Evolutionary conservation across 192 early-diverging fungal species (phyloP).

Genomic region (Gamsiella multidivaricata): DNA sequence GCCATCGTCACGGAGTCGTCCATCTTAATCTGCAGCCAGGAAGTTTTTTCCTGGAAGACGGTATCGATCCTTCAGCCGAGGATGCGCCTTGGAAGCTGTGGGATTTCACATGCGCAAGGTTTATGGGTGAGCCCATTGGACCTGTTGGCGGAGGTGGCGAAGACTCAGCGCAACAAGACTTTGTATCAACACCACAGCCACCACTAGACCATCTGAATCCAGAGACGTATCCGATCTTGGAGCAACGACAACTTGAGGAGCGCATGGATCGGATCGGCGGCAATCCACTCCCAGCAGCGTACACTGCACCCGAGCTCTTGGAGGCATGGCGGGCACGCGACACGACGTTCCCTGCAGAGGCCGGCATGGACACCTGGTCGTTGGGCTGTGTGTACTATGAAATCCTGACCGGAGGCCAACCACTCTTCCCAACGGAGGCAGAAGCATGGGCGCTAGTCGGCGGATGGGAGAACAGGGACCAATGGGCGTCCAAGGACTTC

Average conservation of each 20-base stretch:
- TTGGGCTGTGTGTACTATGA: constrained; percentile 52
- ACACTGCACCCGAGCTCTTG: constrained; percentile 43
- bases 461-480: constrained; percentile 25
- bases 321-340: constrained; percentile 48
- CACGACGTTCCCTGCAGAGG: constrained; percentile 42
- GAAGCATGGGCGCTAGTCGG: constrained; percentile 46
- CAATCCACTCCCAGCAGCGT: constrained; percentile 40
- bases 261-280: constrained; percentile 30
- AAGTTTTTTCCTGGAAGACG: constrained; percentile 50
- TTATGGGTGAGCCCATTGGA: constrained; percentile 48
- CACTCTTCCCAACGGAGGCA: constrained; percentile 31
- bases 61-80: constrained; percentile 32
- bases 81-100: constrained; percentile 52
- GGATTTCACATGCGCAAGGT: constrained; percentile 50
- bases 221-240: constrained; percentile 24
- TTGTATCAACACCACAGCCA: not conserved
- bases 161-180: not conserved
- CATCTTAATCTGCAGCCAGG: constrained; percentile 51
- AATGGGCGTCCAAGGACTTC: constrained; percentile 16
- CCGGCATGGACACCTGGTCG: constrained; percentile 46
- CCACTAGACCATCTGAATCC: not conserved
- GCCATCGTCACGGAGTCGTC: constrained; percentile 45
- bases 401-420: constrained; percentile 23
- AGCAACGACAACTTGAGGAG: constrained; percentile 31
- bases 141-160: constrained; percentile 35